These are phyloP conservation scores for Penicillium hesseltinei DNA, from an alignment of 2,329 filamentous ascomycete genomes.

Conservation along the genomic window DNA sequence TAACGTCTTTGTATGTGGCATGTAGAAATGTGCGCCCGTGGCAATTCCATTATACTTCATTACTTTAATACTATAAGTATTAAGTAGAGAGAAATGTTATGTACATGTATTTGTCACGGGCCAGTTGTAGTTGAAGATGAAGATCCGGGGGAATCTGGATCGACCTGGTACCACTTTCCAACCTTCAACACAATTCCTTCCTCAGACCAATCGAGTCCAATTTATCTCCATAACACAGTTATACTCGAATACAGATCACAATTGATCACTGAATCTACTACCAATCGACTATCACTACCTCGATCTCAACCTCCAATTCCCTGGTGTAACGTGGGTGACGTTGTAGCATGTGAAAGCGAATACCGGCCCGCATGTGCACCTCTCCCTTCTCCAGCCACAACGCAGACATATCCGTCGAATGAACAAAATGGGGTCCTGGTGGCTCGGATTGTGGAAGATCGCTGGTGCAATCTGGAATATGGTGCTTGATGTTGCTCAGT, in stretches of 20 bases:
- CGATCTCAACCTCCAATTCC: not conserved
- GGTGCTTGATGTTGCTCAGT: constrained; percentile 60
- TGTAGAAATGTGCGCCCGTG: constrained; percentile 28
- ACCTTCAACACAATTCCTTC: not conserved
- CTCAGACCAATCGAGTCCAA: not conserved
- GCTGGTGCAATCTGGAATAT: constrained; percentile 53
- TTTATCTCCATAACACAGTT: not conserved
- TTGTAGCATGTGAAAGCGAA: constrained; percentile 26
- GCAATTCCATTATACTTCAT: constrained; percentile 7
- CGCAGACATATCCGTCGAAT: not conserved
- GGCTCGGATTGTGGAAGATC: constrained; percentile 27
- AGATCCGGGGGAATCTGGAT: not conserved
- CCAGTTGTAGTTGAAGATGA: not conserved
- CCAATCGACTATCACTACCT: not conserved
- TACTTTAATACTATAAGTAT: not conserved
- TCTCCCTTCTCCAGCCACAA: constrained; percentile 1
- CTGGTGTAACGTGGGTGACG: not conserved
- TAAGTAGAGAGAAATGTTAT: not conserved
- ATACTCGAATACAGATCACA: not conserved
- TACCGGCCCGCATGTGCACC: constrained; percentile 3
- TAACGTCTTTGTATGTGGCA: constrained; percentile 29
- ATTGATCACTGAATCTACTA: not conserved
- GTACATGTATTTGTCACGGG: not conserved
- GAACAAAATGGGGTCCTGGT: constrained; percentile 25
- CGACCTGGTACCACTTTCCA: not conserved